These are phyloP conservation scores for Termitomyces titanicus DNA, from an alignment of 768 basidiomycete species.

Conservation along the genomic window DNA sequence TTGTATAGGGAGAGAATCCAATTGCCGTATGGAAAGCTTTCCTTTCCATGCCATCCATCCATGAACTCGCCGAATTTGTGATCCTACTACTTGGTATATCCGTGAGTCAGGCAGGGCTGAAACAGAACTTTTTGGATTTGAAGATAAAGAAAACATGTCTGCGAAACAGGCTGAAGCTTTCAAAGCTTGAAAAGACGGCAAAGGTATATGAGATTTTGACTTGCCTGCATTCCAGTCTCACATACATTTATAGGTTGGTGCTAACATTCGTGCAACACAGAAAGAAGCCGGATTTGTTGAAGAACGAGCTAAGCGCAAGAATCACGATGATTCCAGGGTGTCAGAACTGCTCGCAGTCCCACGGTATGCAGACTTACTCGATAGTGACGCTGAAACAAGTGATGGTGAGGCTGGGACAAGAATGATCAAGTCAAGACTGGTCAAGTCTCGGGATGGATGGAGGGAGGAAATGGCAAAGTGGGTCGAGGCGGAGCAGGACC, in stretches of 20 bases:
- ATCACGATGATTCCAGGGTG: not conserved
- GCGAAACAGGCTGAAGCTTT: not conserved
- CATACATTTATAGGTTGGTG: not conserved
- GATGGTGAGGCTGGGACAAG: not conserved
- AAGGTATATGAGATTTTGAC: not conserved
- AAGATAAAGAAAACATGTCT: not conserved
- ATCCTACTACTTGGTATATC: too few relatives aligned
- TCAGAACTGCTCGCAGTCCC: not conserved
- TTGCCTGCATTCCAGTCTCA: not conserved
- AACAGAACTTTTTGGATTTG: not conserved
- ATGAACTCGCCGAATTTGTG: too few relatives aligned
- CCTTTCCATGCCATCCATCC: not conserved
- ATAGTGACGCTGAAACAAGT: not conserved
- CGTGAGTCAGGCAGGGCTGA: not conserved
- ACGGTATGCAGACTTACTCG: not conserved
- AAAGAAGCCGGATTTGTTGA: not conserved
- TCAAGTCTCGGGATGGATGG: too few relatives aligned
- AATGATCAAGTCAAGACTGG: too few relatives aligned
- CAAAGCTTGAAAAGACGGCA: not conserved
- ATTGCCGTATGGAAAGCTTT: slow-evolving; percentile 15
- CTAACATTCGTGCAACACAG: not conserved
- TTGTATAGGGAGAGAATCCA: slow-evolving; percentile 7
- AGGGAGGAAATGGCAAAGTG: too few relatives aligned
- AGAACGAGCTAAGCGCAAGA: not conserved
- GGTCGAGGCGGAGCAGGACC: too few relatives aligned